phyloP scores from a whole-genome alignment of 345 rosid genomes.

The Cardiospermum halicacabum region DNA sequence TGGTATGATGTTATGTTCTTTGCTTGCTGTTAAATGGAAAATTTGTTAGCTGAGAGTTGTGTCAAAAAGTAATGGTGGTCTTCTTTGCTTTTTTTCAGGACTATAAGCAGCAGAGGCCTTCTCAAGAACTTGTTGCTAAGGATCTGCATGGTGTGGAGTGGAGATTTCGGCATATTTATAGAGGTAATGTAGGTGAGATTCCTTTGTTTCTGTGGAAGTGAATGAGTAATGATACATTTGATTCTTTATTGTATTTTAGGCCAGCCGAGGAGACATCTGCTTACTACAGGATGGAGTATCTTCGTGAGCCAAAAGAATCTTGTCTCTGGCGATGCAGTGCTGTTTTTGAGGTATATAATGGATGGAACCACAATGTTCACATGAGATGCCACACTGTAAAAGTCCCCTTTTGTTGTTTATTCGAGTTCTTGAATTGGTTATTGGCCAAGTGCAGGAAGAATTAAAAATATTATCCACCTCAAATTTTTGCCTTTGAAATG shows the following conservation, averaged over 20 bases:
- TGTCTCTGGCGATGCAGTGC: conserved; percentile 90
- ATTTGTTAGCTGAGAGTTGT: conserved; percentile 1
- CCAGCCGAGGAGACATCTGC: conserved; percentile 97
- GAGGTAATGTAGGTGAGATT: conserved; percentile 45
- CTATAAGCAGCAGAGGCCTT: conserved; percentile 82
- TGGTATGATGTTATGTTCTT: conserved; percentile 35
- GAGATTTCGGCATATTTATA: conserved; percentile 83
- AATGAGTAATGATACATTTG: conserved; percentile 8
- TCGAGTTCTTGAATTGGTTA: conserved; percentile 1
- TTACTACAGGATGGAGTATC: conserved; percentile 94
- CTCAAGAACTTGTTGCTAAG: conserved; percentile 85
- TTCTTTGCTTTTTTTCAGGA: conserved; percentile 47
- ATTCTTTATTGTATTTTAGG: conserved; percentile 43
- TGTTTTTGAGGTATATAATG: conserved; percentile 63
- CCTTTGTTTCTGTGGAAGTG: conserved; percentile 10
- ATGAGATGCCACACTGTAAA: neutral
- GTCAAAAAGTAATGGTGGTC: neutral
- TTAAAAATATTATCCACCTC: neutral
- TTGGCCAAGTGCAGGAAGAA: neutral
- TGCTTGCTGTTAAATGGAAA: neutral
- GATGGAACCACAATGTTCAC: neutral
- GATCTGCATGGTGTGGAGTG: conserved; percentile 88
- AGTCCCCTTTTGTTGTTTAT: neutral
- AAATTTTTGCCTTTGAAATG: neutral
- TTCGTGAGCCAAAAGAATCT: conserved; percentile 92